Evolutionary conservation across 2,329 filamentous ascomycete genomes (phyloP), one percentile per base, ranked within the genome.

Genomic region (Seiridium cupressi): DNA sequence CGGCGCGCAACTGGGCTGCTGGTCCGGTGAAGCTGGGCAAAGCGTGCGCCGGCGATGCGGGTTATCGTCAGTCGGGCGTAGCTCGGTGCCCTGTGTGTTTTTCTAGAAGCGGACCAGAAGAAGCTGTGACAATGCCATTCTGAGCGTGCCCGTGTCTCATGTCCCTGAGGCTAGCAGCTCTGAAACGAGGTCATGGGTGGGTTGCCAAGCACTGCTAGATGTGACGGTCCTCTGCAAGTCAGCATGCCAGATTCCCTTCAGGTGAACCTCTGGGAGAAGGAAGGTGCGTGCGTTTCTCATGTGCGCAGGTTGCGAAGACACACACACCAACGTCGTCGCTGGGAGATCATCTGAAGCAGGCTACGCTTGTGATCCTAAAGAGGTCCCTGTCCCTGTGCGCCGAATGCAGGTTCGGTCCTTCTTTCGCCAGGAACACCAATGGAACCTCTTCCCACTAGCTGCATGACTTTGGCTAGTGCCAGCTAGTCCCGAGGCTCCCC

Each of bases 51-150:
- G n/a, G 32, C 49, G 34, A 38, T 34, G 49, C 35, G 18, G 49
- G 38, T 53, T 32, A 53, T 35, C 34, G 49, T 35, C 18, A 35
- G 31, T 38, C 32, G 13, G 34, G 26, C 9, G 46, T 49, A 49
- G 26, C 13, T 49, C n/a, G 34, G 47, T 53, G 38, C 10, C 35
- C 55, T 18, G 55, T 44, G 42, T 51, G 40, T 51, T 35, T 35
- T 59, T 59, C 57, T 59, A 48, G 57, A 59, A 55, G 51, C 36
- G 51, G 51, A 34, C 51, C 51, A 55, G 51, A 55, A 59, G 34
- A 59, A 59, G n/a, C 34, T 59, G 57, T 35, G 57, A 54, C 57
- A 48, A 31, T 9, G 36, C 49, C 49, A 53, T 53, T 53, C 38
- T 53, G 49, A 38, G 49, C 34, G 35, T 34, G 44, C 35, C 35